These are phyloP conservation scores for Yarrowia deformans DNA, from an alignment of 805 yeast species.

Conservation along the genomic window DNA sequence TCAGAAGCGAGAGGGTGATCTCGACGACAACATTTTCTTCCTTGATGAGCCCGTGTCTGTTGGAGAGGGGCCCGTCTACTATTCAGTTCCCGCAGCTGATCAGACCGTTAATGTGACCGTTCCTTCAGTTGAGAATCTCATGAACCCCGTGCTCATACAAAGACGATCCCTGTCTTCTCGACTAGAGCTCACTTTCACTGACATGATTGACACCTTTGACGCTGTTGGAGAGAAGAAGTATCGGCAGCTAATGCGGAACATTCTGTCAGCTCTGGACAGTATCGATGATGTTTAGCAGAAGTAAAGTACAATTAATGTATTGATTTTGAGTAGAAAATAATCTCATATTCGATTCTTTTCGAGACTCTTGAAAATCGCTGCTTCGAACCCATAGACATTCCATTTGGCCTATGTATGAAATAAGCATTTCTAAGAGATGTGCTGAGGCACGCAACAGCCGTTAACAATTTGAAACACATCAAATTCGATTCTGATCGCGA, in stretches of 20 bases:
- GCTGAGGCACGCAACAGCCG: too few relatives aligned
- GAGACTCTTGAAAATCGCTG: too few relatives aligned
- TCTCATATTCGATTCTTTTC: too few relatives aligned
- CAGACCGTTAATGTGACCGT: slow-evolving; percentile 8
- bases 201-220: slow-evolving; percentile 25
- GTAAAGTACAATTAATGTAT: too few relatives aligned
- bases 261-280: neutral
- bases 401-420: too few relatives aligned
- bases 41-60: slow-evolving; percentile 18
- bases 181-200: slow-evolving; percentile 15
- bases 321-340: too few relatives aligned
- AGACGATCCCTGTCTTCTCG: slow-evolving; percentile 7
- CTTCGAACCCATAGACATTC: too few relatives aligned
- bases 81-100: slow-evolving; percentile 14
- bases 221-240: slow-evolving; percentile 25
- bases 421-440: too few relatives aligned
- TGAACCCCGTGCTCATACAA: neutral
- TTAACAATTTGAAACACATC: too few relatives aligned
- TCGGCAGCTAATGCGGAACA: slow-evolving; percentile 17
- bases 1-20: slow-evolving; percentile 6
- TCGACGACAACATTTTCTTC: neutral
- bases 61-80: slow-evolving; percentile 17
- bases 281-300: neutral
- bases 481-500: too few relatives aligned
- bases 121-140: slow-evolving; percentile 1